Conservation (phyloP, 2,329 filamentous ascomycete species). For the Scytalidium lignicola region DNA sequence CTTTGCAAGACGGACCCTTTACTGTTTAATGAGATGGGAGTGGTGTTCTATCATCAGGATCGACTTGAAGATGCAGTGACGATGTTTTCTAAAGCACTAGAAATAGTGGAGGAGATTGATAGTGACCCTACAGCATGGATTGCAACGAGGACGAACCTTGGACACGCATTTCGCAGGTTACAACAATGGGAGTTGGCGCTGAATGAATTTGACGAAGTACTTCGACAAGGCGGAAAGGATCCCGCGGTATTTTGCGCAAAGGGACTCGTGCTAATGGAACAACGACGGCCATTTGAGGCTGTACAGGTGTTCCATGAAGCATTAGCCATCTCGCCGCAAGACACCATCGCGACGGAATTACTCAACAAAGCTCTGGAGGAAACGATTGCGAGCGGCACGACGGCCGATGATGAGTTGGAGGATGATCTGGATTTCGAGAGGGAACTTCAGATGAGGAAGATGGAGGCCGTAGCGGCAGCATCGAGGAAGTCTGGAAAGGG, state of each 20-base stretch:
- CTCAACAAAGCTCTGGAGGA: conserved; percentile 67
- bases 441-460: conserved; percentile 42
- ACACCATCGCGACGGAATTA: conserved; percentile 75
- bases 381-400: conserved; percentile 37
- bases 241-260: conserved; percentile 75
- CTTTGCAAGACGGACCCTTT: conserved; percentile 82
- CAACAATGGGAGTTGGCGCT: conserved; percentile 67
- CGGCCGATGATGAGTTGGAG: conserved; percentile 31
- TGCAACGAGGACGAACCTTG: conserved; percentile 80
- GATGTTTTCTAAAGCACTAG: conserved; percentile 73
- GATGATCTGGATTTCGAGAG: conserved; percentile 52
- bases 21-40: conserved; percentile 89
- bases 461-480: conserved; percentile 33
- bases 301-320: conserved; percentile 81
- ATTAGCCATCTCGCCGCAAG: conserved; percentile 71
- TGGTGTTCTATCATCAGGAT: conserved; percentile 92
- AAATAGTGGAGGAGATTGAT: conserved; percentile 73
- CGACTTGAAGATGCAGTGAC: conserved; percentile 69
- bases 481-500: conserved; percentile 33
- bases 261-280: conserved; percentile 76
- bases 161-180: conserved; percentile 75
- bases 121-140: conserved; percentile 80
- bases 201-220: conserved; percentile 78
- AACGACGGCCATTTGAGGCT: conserved; percentile 69
- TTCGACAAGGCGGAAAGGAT: conserved; percentile 76